Evolutionary conservation across 2,329 filamentous ascomycete species (phyloP), one percentile per base, ranked within the genome.

Genomic region (Coleophoma eucalyptorum): DNA sequence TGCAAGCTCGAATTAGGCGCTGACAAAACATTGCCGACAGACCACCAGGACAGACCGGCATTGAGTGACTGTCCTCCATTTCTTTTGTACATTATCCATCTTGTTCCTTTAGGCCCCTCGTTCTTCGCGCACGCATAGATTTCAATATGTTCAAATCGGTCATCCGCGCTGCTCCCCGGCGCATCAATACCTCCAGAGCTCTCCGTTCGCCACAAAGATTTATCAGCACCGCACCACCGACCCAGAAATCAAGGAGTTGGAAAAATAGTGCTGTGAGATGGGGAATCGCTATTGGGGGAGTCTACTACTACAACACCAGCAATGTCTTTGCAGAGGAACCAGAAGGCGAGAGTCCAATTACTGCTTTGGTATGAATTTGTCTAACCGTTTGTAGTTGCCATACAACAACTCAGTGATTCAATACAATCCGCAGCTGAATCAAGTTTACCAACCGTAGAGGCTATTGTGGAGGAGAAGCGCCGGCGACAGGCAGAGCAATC

Each of bases 291-390:
- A 78, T 76, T 52, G 90, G 80, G 18, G 84, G 86, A 43, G 73
- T 97, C 46, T 99, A 97, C 74, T 97, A 89, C 71, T 99, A 97
- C 71, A 96, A 91, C 75, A 97, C 91, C 7, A 93, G 87, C 64
- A 81, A 84, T 49, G 77, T 90, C 19, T 97, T 97, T 69, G 89
- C 91, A 15, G 90, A 97, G 62, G 87, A 95, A 69, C 81, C 84
- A 34, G 71, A 80, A 60, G 79, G 91, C 96, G 79, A 59, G 87
- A 71, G 35, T 4, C 34, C 32, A 20, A 10, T 19, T n/a, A 15
- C 33, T 43, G 40, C 26, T 45, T 45, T 35, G 8, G n/a, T 26
- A 18, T 16, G 21, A 1, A 10, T 35, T 16, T 13, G 47, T 51
- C 60, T 65, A 57, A 64, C 54, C 12, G 11, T 40, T 10, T 45